Base-by-base conservation (phyloP, 1,284 basidiomycete genomes). In the Xerocomus amazonicus region DNA sequence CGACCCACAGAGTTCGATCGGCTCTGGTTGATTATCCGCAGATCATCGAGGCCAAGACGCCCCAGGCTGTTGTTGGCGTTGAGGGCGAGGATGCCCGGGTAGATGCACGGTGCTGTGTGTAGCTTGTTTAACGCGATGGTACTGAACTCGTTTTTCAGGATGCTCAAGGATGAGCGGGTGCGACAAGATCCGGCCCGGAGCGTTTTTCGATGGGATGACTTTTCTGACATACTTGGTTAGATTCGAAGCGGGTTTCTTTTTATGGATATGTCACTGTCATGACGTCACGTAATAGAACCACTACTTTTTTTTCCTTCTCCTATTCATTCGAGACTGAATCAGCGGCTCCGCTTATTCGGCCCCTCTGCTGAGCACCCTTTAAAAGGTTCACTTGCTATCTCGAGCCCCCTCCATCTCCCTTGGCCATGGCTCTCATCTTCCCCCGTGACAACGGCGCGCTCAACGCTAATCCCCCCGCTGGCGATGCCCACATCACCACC, bases 31-130 rank as follows among this genome's bases (percentile, higher is more conserved):
- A 48, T 31, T 23, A 31, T 14, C 9, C 29, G 12, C 60, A 97
- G 94, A 89, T 97, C 26, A 77, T 97, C 56, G 90, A 96, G 36
- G 95, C 95, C 6, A 97, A 97, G 71, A 93, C 86, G 19, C 90
- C 96, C 0, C 83, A 92, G 60, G 83, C 92, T 3, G 82, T 89
- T 38, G 70, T 97, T 3, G 83, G 85, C 2, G 84, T 97, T 0
- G 92, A 97, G 69, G 90, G 90, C 26, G 93, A 96, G 56, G 96
- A 98, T 66, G 83, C 88, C 0, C 76, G 95, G 29, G 75, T 94
- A 42, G 92, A 98, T 70, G 77, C 86, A 39, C 78, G 92, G 92
- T 92, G n/a, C 19, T 23, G 19, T 23, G 3, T 23, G 19, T 23
- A 23, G 19, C 19, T 4, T 4, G 4, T 23, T 3, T 23, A 23